These are phyloP conservation scores for Symbiodinium natans DNA, from an alignment of 73 alveolate genomes.

Conservation along the genomic window DNA sequence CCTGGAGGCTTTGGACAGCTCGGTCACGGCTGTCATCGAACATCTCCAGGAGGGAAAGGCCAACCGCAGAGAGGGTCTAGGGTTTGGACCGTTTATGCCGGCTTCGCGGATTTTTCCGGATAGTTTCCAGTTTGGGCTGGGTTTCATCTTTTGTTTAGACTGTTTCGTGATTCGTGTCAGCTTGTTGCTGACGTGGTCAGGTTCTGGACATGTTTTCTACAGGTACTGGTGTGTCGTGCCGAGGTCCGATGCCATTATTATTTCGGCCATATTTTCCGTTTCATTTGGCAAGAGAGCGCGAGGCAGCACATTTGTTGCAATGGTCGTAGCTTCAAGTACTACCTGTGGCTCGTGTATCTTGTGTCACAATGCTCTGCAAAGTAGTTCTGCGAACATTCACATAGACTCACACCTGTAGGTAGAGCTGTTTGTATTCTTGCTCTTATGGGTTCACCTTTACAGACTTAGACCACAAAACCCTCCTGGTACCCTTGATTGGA, in stretches of 20 bases:
- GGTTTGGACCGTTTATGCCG: background rate
- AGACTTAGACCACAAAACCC: too few relatives aligned
- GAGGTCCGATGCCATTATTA: background rate
- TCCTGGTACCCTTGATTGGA: too few relatives aligned
- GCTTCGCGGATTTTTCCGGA: background rate
- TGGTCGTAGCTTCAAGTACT: background rate
- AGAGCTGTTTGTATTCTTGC: background rate
- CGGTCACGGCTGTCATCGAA: constrained; percentile 14
- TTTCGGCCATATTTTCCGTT: background rate
- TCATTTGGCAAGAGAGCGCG: background rate
- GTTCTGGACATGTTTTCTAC: background rate
- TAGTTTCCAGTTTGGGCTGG: background rate
- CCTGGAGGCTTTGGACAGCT: background rate
- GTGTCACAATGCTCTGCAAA: background rate
- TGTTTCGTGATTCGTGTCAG: background rate
- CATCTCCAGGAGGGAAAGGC: constrained; percentile 16
- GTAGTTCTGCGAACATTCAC: background rate
- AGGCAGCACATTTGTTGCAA: background rate
- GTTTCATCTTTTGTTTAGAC: background rate
- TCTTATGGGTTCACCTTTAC: too few relatives aligned
- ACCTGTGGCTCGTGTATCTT: background rate
- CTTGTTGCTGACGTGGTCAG: background rate
- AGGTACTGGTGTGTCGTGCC: background rate
- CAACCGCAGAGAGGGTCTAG: background rate
- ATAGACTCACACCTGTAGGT: background rate